phyloP scores from a whole-genome alignment of 345 rosid species.

The Xanthoceras sorbifolium region DNA sequence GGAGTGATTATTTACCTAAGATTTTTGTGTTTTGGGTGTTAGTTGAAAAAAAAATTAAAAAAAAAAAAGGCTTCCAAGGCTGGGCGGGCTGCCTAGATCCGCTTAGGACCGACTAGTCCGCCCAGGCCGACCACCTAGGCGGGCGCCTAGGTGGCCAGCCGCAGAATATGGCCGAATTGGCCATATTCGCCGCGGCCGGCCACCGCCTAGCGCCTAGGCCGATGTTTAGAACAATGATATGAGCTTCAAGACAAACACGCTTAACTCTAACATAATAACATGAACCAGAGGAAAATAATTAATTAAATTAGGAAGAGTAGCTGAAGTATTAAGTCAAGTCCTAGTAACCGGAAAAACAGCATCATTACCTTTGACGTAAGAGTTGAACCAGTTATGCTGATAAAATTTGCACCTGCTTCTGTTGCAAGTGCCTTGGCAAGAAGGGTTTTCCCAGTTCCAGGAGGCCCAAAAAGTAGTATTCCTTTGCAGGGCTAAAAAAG shows the following conservation, averaged over 20 bases:
- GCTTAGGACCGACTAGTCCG: no score
- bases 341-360: neutral
- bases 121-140: no score
- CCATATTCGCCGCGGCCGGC: no score
- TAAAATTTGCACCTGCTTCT: slow-evolving; percentile 96
- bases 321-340: neutral
- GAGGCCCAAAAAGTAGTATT: slow-evolving; percentile 97
- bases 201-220: no score
- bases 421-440: slow-evolving; percentile 98
- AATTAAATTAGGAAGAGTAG: neutral
- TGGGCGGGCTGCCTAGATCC: no score
- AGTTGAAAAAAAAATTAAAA: no score
- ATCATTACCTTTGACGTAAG: slow-evolving; percentile 92
- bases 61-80: no score
- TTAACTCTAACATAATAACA: slow-evolving; percentile 3
- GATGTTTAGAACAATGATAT: no score
- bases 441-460: slow-evolving; percentile 99
- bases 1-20: no score
- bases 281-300: neutral
- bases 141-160: no score
- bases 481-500: slow-evolving; percentile 93
- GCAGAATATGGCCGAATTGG: no score
- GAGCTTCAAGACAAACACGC: neutral
- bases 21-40: no score
- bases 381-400: slow-evolving; percentile 95